phyloP scores from a whole-genome alignment of 257 asterid genomes.

The Nicotiana noctiflora region DNA sequence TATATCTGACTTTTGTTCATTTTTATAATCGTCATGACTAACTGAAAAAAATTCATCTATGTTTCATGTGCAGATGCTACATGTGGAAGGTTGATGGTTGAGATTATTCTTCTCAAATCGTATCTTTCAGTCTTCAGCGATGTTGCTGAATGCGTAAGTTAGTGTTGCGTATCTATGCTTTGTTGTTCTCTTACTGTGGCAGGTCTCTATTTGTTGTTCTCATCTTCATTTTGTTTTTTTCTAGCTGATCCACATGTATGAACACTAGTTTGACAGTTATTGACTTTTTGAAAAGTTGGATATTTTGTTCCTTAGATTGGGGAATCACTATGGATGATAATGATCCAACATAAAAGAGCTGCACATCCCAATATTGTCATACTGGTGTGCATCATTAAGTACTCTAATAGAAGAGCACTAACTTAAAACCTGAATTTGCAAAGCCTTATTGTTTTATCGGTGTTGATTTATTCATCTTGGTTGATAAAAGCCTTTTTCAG shows the following conservation, averaged over 20 bases:
- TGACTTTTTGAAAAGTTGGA: neutral
- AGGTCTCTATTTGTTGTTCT: neutral
- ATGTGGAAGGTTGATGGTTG: neutral
- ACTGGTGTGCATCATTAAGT: too few species aligned
- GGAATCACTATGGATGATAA: neutral
- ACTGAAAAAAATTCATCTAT: neutral
- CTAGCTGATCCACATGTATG: too few species aligned
- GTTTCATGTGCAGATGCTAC: neutral
- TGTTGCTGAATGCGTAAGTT: neutral
- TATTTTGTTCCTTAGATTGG: neutral
- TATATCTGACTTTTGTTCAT: neutral
- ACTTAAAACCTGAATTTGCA: neutral
- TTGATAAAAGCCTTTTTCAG: neutral
- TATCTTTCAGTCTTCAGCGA: neutral
- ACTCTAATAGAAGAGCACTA: too few species aligned
- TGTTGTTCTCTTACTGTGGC: neutral
- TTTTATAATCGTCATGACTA: neutral
- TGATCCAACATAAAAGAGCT: too few species aligned
- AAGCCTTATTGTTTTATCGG: neutral
- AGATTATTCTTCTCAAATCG: neutral
- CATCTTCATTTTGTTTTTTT: too few species aligned
- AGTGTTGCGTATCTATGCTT: neutral
- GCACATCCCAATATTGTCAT: too few species aligned
- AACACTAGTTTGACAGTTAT: neutral
- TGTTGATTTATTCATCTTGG: neutral